Base-by-base conservation (phyloP, 2,329 filamentous ascomycete genomes). In the Cyphellophora attinorum region DNA sequence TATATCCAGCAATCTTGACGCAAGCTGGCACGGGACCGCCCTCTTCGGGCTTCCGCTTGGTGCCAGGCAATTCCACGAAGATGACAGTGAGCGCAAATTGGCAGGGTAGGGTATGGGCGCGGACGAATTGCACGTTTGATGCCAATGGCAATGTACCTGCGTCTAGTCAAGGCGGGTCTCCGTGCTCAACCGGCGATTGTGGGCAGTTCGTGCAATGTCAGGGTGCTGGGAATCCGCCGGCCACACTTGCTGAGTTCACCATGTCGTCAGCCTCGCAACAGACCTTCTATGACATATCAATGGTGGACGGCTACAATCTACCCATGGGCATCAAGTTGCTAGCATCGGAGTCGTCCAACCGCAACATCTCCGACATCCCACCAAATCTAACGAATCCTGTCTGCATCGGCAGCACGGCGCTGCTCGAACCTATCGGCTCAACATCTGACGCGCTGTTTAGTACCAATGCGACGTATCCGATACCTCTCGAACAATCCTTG, bases 251-350 rank as follows among this genome's bases (percentile, higher is more conserved):
- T 25, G 85, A 93, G 53, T 88, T 91, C 58, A 85, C 80, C 35
- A 68, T 89, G 11, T 71, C 75, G 32, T 81, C 46, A 8, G 32
- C 29, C 29, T 40, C 42, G 17, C 64, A 66, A 14, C 79, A 86
- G 52, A 81, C 77, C 6, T 91, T 85, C 55, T 89, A 88, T 60
- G 84, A 91, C 56, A 83, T 91, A 43, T 86, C 81, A 27, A 67
- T 89, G 3, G 84, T 91, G 14, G 84, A 91, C 52, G 84, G 84
- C 31, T 89, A 89, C 68, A 89, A 89, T 52, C 59, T 89, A 76
- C 51, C 53, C 11, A 34, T 56, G 19, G 53, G 46, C 29, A 58
- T 61, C 30, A 50, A 60, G 11, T 54, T 52, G 4, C 42, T 58
- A 12, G 51, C 48, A 15, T 19, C 48, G 21, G 65, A 68, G 35